Conservation (phyloP, 257 asterid genomes). For the Fraxinus quadrangulata region DNA sequence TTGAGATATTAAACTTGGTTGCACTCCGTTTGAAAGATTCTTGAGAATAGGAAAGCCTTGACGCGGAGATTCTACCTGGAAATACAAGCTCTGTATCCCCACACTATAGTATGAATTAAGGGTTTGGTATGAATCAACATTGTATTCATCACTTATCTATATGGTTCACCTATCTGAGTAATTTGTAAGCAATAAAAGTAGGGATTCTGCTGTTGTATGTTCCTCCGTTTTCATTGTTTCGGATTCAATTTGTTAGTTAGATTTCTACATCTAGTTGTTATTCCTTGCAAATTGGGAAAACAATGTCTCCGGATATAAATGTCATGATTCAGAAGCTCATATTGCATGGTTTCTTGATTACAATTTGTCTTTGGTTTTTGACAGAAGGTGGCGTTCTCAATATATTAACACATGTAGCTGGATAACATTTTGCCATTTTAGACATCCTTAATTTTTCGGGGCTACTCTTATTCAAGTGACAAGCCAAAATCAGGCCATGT, state of each 20-base stretch:
- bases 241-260: background rate
- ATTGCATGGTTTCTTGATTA: constrained; percentile 2
- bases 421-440: constrained; percentile 32
- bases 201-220: background rate
- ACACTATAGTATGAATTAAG: background rate
- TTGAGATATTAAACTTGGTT: background rate
- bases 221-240: background rate
- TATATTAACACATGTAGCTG: constrained; percentile 36
- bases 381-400: constrained; percentile 23
- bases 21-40: background rate
- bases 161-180: background rate
- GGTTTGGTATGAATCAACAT: background rate
- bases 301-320: background rate
- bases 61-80: background rate
- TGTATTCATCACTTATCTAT: background rate
- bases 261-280: background rate
- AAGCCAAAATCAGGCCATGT: constrained; percentile 37
- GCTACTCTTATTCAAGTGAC: constrained; percentile 28
- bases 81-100: background rate
- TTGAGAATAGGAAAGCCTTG: background rate
- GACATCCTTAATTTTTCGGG: constrained; percentile 26
- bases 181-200: background rate
- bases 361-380: background rate
- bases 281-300: background rate
- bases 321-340: constrained; percentile 9